phyloP scores from a whole-genome alignment of 768 basidiomycete genomes.

The Suillus weaverae region DNA sequence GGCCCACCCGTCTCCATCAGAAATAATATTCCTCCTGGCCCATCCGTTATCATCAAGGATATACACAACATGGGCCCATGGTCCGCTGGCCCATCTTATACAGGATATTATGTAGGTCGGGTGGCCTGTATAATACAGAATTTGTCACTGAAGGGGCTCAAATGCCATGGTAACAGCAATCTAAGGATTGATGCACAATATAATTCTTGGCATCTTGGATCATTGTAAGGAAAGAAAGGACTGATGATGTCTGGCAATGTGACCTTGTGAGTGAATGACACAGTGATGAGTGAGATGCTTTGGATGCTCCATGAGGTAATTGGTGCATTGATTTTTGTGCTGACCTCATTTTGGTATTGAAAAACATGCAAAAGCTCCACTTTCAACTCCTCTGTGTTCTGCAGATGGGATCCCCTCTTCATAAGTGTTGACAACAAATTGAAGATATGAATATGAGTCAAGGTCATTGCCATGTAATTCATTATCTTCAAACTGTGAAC shows the following conservation, averaged over 20 bases:
- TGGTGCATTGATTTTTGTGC: slow-evolving; percentile 14
- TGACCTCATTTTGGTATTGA: slow-evolving; percentile 13
- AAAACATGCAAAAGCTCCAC: not conserved
- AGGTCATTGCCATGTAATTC: not conserved
- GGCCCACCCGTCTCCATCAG: too few species aligned
- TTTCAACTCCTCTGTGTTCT: too few species aligned
- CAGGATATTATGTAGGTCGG: too few species aligned
- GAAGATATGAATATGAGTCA: not conserved
- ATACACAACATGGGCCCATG: too few species aligned
- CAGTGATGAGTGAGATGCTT: slow-evolving; percentile 10
- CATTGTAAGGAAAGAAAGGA: slow-evolving; percentile 33
- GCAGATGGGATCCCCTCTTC: slow-evolving; percentile 14
- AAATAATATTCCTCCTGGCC: too few species aligned
- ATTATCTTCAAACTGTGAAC: not conserved
- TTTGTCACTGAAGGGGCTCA: too few species aligned
- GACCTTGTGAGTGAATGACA: slow-evolving; percentile 22
- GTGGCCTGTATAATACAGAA: too few species aligned
- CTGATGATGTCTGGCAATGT: slow-evolving; percentile 38
- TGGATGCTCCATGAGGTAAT: slow-evolving; percentile 22
- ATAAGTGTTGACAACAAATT: slow-evolving; percentile 35
- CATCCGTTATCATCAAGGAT: too few species aligned
- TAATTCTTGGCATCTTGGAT: slow-evolving; percentile 17
- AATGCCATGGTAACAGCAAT: slow-evolving; percentile 38
- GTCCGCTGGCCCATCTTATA: too few species aligned
- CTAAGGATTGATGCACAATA: slow-evolving; percentile 39